Base-by-base conservation (phyloP, 345 rosid species). In the Eutrema heterophyllum region DNA sequence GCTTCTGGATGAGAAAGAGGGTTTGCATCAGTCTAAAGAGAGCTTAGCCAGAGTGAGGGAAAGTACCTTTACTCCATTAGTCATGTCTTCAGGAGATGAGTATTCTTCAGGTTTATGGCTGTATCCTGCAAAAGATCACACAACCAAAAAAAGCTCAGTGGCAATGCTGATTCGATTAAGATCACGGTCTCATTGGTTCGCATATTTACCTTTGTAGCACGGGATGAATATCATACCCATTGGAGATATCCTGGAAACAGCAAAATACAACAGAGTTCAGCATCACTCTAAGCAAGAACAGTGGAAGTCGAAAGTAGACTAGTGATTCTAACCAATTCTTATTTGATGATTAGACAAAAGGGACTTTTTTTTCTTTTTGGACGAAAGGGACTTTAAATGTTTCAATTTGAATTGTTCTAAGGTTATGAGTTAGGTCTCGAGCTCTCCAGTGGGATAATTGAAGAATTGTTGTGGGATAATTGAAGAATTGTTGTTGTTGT, bases 171-270 rank as follows among this genome's bases (percentile, higher is more conserved):
- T 51, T 32, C 7, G 33, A 52, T 60, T 30, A 52, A 36, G 4
- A 6, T 50, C 40, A 60, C 10, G 1, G 45, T 15, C 57, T 66
- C 15, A 59, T 26, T 66, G 57, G 26, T 36, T 50, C 0, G 4
- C 9, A 13, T 24, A n/a, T 67, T 18, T 59, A 91, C 98, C 98
- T 89, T 85, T 94, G 85, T 86, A 91, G 73, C 98, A 94, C 9
- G 98, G 98, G 75, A 91, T 94, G 81, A 94, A 94, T 70, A 91
- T 79, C 96, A 94, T 94, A 81, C 97, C 98, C 98, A 91, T 94
- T 4, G 96, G 96, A 75, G 91, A 87, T 71, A 87, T 72, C 88
- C 98, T 94, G 90, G 76, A 79, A 51, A 67, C 10, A 51, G 12
- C 1, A 60, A 41, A 33, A 57, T 9, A 27, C 27, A 78, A 58